Evolutionary conservation across 129 eudicot species (phyloP), one percentile per base, ranked within the genome.

Genomic region (Flaveria trinervia): DNA sequence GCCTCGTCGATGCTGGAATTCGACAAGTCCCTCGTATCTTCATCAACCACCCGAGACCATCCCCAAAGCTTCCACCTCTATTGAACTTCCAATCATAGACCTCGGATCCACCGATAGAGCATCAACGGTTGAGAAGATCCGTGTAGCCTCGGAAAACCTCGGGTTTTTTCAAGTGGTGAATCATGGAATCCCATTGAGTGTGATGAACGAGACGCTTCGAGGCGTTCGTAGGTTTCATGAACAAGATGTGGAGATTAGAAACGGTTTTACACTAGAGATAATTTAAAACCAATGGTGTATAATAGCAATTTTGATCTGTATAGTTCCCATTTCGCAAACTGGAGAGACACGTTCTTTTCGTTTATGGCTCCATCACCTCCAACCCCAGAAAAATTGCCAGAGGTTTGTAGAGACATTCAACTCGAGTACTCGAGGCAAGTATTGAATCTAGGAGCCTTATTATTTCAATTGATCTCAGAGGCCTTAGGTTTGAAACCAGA

Each of bases 151-250:
- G 0, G 79, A 78, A 77, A 78, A 23, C 1, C 66, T 79, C 67
- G 95, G 0, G 0, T 82, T 89, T 67, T 89, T 89, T 52, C 95
- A 86, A 71, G 81, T 89, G 61, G 80, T 84, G 25, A 89, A 89
- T 54, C 95, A 86, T 30, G 87, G 89, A 13, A 83, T 86, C 51
- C 95, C 91, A 82, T 45, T 65, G 13, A 26, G 43, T 14, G 80
- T 84, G 2, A 17, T 84, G 83, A 78, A 84, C 36, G 84, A 86
- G 55, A 56, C 81, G 83, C 60, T 89, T 68, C 60, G 22, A 71
- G 78, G 83, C n/a, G 73, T 79, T 1, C 78, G 73, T 71, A 72
- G 74, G 43, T 79, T 79, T 65, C 22, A 72, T 30, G 60, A 51
- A 5, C 83, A 79, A 79, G 68, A 79, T 65, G 74, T 23, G 15